Base-by-base conservation (phyloP, 768 basidiomycete genomes). In the Suillus subalutaceus region DNA sequence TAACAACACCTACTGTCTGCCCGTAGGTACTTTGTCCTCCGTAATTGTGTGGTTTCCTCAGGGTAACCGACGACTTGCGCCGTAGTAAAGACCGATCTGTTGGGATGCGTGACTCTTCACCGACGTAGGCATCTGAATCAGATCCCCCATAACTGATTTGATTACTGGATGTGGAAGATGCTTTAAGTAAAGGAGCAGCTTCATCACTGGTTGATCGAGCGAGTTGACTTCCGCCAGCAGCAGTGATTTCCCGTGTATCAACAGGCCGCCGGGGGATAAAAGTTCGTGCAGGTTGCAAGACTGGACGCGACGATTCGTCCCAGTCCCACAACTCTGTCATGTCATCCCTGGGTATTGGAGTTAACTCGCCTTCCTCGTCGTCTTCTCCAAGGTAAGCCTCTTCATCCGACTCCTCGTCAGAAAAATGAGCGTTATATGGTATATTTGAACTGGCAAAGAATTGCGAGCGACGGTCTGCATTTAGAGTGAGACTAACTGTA, bases 21-120 rank as follows among this genome's bases (percentile, higher is more conserved):
- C 89, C 89, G 70, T 88, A 91, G 9, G 90, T 90, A 66, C 90
- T 91, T 72, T 85, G 82, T 7, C 90, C 90, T 6, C 76, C 78
- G 65, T 80, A 80, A 56, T 77, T 67, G 64, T 80, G 73, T 59
- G 73, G 77, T 26, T 70, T 64, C 26, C 8, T 63, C 58, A 62
- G 16, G 61, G 41, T 63, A 38, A 3, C 32, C 5, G 43, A 64
- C 23, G 64, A 65, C 26, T 59, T 41, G 30, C 57, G 63, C 20
- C 62, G 64, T 12, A 32, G 38, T 35, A 65, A 46, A 63, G 64
- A 37, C 32, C 37, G 40, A 62, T 65, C 64, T 43, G 15, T 32
- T 35, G 32, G 41, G 13, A 6, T 15, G 30, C n/a, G 40, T 10
- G 62, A 65, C 18, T 43, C 59, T 41, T 32, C 26, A n/a, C 32